Conservation (phyloP, 2,329 filamentous ascomycete species). For the Fusarium paranaense region DNA sequence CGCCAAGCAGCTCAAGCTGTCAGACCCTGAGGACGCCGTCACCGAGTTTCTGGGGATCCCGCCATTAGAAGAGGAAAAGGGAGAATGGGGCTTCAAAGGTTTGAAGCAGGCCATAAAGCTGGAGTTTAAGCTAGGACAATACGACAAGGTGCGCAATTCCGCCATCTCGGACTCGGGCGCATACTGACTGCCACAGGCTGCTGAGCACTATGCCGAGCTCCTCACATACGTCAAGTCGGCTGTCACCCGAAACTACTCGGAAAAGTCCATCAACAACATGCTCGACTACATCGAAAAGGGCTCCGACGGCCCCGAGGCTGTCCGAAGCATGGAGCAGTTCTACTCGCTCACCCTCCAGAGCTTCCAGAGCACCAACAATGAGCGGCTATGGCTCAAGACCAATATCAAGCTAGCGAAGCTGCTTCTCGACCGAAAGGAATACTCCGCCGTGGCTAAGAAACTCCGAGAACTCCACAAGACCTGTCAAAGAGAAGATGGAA, state of each 20-base stretch:
- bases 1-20: constrained; percentile 93
- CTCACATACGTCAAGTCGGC: constrained; percentile 97
- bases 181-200: constrained; percentile 69
- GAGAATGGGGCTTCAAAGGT: constrained; percentile 98
- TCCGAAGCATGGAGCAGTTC: constrained; percentile 90
- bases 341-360: constrained; percentile 93
- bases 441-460: constrained; percentile 82
- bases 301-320: constrained; percentile 74
- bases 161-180: background rate
- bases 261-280: constrained; percentile 99
- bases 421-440: constrained; percentile 92
- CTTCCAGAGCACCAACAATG: constrained; percentile 97
- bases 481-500: constrained; percentile 88
- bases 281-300: constrained; percentile 97
- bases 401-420: constrained; percentile 96
- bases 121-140: constrained; percentile 91
- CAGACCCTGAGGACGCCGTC: constrained; percentile 88
- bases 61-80: constrained; percentile 86
- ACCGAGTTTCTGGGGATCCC: constrained; percentile 93
- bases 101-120: constrained; percentile 98
- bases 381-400: constrained; percentile 96
- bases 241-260: constrained; percentile 97
- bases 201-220: constrained; percentile 92
- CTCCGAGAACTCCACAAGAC: constrained; percentile 88
- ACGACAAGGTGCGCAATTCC: constrained; percentile 74